These are phyloP conservation scores for Pythium plurisporium DNA, from an alignment of 352 stramenopile species.

Conservation along the genomic window DNA sequence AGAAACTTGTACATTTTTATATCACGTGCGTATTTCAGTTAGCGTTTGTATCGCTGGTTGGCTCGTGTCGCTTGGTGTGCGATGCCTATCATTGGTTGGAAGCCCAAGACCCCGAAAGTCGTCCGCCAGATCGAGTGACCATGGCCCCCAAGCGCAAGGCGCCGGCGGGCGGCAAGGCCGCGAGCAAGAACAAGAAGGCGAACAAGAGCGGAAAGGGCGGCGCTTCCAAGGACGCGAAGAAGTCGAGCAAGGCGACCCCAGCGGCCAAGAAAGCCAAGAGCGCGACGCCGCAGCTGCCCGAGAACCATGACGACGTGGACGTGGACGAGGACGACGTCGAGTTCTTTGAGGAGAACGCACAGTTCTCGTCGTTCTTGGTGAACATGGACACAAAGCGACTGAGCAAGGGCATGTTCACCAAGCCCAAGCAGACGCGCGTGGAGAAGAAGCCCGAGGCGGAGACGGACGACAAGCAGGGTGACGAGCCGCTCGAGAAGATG, in stretches of 20 bases:
- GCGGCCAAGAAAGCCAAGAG: slow-evolving; percentile 4
- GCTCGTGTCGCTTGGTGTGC: slow-evolving; percentile 2
- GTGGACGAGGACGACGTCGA: slow-evolving; percentile 79
- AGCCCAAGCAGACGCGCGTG: slow-evolving; percentile 26
- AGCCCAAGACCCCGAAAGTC: no score
- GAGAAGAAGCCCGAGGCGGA: slow-evolving; percentile 21
- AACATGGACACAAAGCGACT: slow-evolving; percentile 76
- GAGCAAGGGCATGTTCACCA: slow-evolving; percentile 38
- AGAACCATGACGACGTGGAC: slow-evolving; percentile 50
- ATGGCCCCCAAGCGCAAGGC: slow-evolving; percentile 24
- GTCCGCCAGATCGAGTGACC: no score
- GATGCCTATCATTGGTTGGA: neutral
- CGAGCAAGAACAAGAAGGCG: slow-evolving; percentile 4
- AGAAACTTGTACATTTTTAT: slow-evolving; percentile 8
- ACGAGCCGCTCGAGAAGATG: slow-evolving; percentile 73
- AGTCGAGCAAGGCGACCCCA: neutral
- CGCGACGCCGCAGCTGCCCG: slow-evolving; percentile 30
- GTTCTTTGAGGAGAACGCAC: slow-evolving; percentile 68
- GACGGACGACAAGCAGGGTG: slow-evolving; percentile 21
- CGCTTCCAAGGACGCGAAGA: neutral
- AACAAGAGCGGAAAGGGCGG: slow-evolving; percentile 1
- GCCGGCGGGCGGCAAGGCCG: slow-evolving; percentile 5
- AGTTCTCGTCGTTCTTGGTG: slow-evolving; percentile 68
- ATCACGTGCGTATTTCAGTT: slow-evolving; percentile 10
- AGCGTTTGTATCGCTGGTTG: slow-evolving; percentile 12